Percentiles rank a stretch among this genome's conserved stretches.
Conservation (phyloP, 2,329 filamentous ascomycete genomes). For the Beauveria sp. region DNA sequence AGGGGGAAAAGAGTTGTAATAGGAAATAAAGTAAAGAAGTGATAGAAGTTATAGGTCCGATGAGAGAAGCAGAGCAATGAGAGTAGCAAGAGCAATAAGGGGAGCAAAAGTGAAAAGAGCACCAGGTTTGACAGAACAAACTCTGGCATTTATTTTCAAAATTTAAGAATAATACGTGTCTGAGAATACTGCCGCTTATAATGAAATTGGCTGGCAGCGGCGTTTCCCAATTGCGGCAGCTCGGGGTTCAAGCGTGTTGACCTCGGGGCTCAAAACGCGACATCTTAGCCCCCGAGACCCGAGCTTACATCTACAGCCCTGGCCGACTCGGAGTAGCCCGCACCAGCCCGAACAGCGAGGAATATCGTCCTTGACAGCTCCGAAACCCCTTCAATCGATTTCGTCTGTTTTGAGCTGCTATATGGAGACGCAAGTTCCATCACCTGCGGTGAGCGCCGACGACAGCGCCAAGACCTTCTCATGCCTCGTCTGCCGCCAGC, state of each 20-base stretch:
- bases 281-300: slow-evolving; percentile 6
- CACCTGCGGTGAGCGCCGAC: background rate
- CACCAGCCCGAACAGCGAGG: background rate
- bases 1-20: no score
- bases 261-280: slow-evolving; percentile 7
- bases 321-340: background rate
- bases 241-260: background rate
- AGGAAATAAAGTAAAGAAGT: no score
- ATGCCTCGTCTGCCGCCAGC: slow-evolving; percentile 30
- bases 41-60: no score
- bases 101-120: background rate
- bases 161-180: no score
- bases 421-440: background rate
- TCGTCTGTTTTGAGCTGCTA: no score
- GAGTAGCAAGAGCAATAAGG: no score
- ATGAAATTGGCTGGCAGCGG: background rate
- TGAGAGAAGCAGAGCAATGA: no score
- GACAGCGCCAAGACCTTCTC: slow-evolving; percentile 13
- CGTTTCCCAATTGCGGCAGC: background rate
- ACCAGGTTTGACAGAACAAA: background rate
- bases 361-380: no score
- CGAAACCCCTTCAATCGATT: no score
- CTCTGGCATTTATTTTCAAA: no score
- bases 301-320: background rate
- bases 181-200: background rate